phyloP scores from a whole-genome alignment of 495 filamentous ascomycete species.

The Friedmanniomyces endolithicus region DNA sequence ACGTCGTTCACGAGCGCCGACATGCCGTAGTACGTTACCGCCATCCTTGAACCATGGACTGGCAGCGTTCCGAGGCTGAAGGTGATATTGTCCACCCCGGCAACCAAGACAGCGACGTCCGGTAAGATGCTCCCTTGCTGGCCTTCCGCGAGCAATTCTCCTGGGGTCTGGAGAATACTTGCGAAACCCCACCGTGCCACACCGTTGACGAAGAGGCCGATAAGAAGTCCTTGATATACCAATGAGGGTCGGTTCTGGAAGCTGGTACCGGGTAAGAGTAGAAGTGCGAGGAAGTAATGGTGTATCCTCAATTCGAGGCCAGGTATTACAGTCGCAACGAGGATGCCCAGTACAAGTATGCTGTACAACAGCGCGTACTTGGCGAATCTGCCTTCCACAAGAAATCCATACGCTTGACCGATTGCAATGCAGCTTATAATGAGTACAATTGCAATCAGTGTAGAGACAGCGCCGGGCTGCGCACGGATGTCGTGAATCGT shows the following conservation, averaged over 20 bases:
- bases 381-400: too few relatives aligned
- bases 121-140: constrained; percentile 61
- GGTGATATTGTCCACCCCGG: constrained; percentile 38
- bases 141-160: constrained; percentile 51
- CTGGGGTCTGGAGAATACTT: constrained; percentile 65
- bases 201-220: constrained; percentile 80
- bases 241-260: constrained; percentile 65
- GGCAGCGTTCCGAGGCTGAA: constrained; percentile 37
- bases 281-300: not conserved
- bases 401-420: too few relatives aligned
- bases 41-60: constrained; percentile 9
- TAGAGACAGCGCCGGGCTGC: too few relatives aligned
- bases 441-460: too few relatives aligned
- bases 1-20: constrained; percentile 91
- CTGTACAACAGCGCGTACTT: too few relatives aligned
- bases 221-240: constrained; percentile 70
- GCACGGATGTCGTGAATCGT: too few relatives aligned
- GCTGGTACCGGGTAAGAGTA: constrained; percentile 44
- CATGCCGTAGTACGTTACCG: constrained; percentile 51
- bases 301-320: too few relatives aligned
- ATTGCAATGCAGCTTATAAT: too few relatives aligned
- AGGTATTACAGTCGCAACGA: too few relatives aligned
- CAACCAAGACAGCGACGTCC: constrained; percentile 33
- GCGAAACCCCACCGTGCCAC: constrained; percentile 84
- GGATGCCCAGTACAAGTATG: too few relatives aligned